Base-by-base conservation (phyloP, 2,329 filamentous ascomycete species). In the Cytospora mali region DNA sequence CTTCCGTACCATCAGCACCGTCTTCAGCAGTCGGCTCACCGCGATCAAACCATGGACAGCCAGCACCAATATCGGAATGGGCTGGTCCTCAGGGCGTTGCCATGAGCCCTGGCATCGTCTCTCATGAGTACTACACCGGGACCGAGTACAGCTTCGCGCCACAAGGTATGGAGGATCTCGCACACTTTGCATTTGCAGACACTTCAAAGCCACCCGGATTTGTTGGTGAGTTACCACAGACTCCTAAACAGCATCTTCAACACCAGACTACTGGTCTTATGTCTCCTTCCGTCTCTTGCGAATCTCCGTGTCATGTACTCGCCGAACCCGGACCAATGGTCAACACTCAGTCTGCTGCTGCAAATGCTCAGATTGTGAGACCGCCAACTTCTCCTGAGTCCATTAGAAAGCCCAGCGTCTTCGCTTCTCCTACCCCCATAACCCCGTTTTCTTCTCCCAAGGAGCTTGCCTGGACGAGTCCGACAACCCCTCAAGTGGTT, bases 11-110 rank as follows among this genome's bases (percentile, higher is more conserved):
- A 58, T 90, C 88, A 57, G 85, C 85, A 4, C 80, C 87, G 7
- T 90, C 88, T 1, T 90, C 88, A 10, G 85, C 84, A 59, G 83
- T 88, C 66, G 87, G 87, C 62, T 91, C 88, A 25, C 88, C 88
- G 28, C 84, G 86, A 69, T 88, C 87, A 1, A 82, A 84, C 66
- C 81, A 84, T 69, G 81, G 82, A 61, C 84, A 84, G 68, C 75
- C 83, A 66, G 84, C 84, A 65, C 78, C 79, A 69, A 80, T 85
- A 56, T 79, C 86, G 52, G 84, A 87, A 64, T 90, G 87, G 85
- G 74, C 80, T 67, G 75, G 79, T 64, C 73, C 77, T 64, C 75
- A 83, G 57, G 82, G 82, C 58, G 76, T 90, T 39, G 84, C 82
- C 56, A 79, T 89, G 61, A 85, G 83, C 67, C 88, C 88, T 31